phyloP scores from a whole-genome alignment of 164 flowering plant genomes.

The Annona cherimola region DNA sequence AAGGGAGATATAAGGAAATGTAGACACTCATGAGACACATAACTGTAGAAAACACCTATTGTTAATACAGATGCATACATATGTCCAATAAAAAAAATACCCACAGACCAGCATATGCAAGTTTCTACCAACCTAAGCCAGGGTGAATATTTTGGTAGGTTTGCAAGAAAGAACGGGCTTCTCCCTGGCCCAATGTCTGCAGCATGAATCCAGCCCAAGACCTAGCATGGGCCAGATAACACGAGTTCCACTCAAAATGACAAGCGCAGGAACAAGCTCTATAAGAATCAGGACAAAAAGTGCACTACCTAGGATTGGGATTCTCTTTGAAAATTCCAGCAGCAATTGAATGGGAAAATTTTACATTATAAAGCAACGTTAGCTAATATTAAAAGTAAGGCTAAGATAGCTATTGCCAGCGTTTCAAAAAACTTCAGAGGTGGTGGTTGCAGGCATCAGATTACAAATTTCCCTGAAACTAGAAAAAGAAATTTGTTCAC shows the following conservation, averaged over 20 bases:
- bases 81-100: not conserved
- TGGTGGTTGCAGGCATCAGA: too few relatives aligned
- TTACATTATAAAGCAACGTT: too few relatives aligned
- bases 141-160: too few relatives aligned
- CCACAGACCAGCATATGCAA: not conserved
- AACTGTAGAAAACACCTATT: not conserved
- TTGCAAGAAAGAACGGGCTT: too few relatives aligned
- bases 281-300: too few relatives aligned
- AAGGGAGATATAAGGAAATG: not conserved
- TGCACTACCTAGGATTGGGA: too few relatives aligned
- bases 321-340: too few relatives aligned
- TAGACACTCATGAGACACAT: not conserved
- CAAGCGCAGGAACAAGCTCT: not conserved
- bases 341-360: too few relatives aligned
- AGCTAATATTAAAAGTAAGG: too few relatives aligned
- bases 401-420: too few relatives aligned
- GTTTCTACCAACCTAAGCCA: not conserved
- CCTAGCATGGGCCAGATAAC: not conserved
- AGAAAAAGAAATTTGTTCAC: not conserved
- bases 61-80: not conserved
- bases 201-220: not conserved
- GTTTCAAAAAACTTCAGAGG: too few relatives aligned
- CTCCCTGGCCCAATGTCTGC: too few relatives aligned
- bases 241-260: not conserved
- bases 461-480: not conserved